Base-by-base conservation (phyloP, 768 basidiomycete genomes). In the Russula sp. region DNA sequence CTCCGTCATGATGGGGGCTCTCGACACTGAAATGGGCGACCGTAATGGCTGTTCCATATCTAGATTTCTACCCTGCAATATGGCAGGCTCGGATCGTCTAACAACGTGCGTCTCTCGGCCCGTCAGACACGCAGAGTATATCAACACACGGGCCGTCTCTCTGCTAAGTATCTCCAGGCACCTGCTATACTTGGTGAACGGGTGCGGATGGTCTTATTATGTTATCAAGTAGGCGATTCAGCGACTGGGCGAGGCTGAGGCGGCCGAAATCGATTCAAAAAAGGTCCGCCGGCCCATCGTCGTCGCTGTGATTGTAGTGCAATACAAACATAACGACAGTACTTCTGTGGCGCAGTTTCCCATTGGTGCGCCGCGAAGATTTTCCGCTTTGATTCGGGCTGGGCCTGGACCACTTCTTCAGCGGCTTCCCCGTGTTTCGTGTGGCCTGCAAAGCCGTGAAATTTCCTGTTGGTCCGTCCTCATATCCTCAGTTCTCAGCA, bases 141-240 rank as follows among this genome's bases (percentile, higher is more conserved):
- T 80, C 69, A 77, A 81, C 68, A 70, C 79, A 20, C 81, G 27
- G 27, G 27, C 3, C 27, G 35, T 6, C 35, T 37, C 22, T 27
- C 22, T 27, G 22, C 22, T 1, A 27, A 27, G 22, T 27, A 6
- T 44, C 11, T 40, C 80, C 45, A 72, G 73, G 48, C 72, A 69
- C 69, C 72, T 82, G 39, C 80, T 80, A 6, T 82, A 80, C 71
- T 80, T 79, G 1, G 80, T 82, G 52, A 82, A 83, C 66, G 80
- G 80, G 13, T 78, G 80, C 73, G 82, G 80, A 79, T 81, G 79
- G n/a, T n/a, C n/a, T n/a, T n/a, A n/a, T n/a, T n/a, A 76, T 78
- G 80, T 6, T 82, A 81, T 62, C 2, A 27, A 27, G 22, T 27
- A 27, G 22, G 22, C 22, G 22, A 2, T 27, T 27, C 22, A 27